Conservation (phyloP, 306 rosid species). For the Pachyrhizus erosus region DNA sequence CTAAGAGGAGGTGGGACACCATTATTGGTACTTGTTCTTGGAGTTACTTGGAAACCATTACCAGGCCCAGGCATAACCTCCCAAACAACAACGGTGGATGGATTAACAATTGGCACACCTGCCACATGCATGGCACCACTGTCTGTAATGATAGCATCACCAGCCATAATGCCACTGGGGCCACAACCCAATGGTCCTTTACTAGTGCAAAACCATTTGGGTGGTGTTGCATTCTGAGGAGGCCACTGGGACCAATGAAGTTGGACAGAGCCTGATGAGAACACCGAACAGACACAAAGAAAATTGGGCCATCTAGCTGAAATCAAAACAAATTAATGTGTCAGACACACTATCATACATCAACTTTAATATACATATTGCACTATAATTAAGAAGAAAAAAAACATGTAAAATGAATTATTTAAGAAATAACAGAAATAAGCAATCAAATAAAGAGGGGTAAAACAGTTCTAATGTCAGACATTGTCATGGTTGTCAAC, state of each 20-base stretch:
- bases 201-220: slow-evolving; percentile 94
- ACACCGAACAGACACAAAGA: slow-evolving; percentile 88
- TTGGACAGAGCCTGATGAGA: slow-evolving; percentile 94
- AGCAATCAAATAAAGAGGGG: slow-evolving; percentile 22
- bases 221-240: slow-evolving; percentile 67
- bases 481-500: background rate
- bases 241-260: slow-evolving; percentile 99
- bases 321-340: slow-evolving; percentile 49
- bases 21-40: slow-evolving; percentile 68
- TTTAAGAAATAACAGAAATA: slow-evolving; percentile 24
- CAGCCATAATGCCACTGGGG: slow-evolving; percentile 96
- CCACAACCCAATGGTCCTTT: slow-evolving; percentile 95
- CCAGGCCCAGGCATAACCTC: slow-evolving; percentile 98
- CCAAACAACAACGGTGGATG: slow-evolving; percentile 98
- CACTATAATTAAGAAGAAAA: background rate
- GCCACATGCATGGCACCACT: slow-evolving; percentile 97
- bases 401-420: background rate
- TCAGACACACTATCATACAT: slow-evolving; percentile 43
- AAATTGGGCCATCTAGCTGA: slow-evolving; percentile 99
- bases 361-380: slow-evolving; percentile 13
- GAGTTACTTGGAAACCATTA: slow-evolving; percentile 84
- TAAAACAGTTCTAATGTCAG: slow-evolving; percentile 2
- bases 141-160: slow-evolving; percentile 95
- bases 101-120: slow-evolving; percentile 92
- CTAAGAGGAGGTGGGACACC: slow-evolving; percentile 77